Evolutionary conservation across 139 green algal genomes (phyloP), one percentile per base, ranked within the genome.

Genomic region (Diplosphaera chodatii): DNA sequence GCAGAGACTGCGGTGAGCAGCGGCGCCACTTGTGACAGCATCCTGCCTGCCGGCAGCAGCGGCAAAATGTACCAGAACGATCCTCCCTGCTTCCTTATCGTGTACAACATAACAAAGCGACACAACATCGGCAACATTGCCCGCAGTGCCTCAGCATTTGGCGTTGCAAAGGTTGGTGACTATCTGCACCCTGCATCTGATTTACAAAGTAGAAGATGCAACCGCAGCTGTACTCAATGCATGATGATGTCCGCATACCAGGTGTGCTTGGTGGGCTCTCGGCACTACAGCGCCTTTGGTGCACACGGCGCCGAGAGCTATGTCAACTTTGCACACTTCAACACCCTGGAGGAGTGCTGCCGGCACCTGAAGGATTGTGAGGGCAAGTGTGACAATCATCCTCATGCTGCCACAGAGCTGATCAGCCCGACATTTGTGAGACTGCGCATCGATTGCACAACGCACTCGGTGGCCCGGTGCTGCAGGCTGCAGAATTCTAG

Each of bases 271-370:
- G 89, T 98, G 1, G 94, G 94, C 1, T 88, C 78, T 0, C 74
- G 86, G 0, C 70, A 91, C 18, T 98, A 91, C 86, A 95, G 94
- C 72, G 89, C 86, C 1, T 98, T 98, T 78, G 94, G 93, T 0
- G 85, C 75, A 15, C 94, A 98, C 68, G 94, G 94, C 18, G 74
- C 88, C 5, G 68, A 40, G 21, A 80, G 84, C 25, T 74, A 90
- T 64, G 87, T 97, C 0, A 29, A 75, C 20, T 76, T 91, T 33
- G 70, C 69, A n/a, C 87, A 96, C 81, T 94, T 88, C 64, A n/a
- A 56, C 18, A 91, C 77, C 1, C 76, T 97, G 33, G 74, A 89
- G 33, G 75, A 90, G 22, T 96, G 89, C 64, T 82, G 80, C 28
- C 21, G 28, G 0, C 83, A 78, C 41, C 63, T 93, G 30, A 83